phyloP scores from a whole-genome alignment of 2,329 filamentous ascomycete genomes.

The Diaporthe sp. region DNA sequence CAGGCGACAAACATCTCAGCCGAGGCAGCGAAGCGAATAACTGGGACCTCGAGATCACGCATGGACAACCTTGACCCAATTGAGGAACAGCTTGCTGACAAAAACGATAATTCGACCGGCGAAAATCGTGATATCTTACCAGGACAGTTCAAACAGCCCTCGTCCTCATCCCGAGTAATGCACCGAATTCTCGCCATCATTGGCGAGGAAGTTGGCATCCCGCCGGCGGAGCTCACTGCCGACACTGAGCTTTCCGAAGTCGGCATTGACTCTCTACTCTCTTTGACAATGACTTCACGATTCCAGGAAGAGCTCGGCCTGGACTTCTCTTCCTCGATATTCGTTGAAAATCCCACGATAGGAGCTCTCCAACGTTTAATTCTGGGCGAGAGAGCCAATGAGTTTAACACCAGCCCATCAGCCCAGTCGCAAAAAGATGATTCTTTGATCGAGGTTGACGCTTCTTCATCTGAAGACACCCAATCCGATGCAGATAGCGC shows the following conservation, averaged over 20 bases:
- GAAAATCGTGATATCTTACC: too few species aligned
- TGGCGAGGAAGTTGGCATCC: slow-evolving; percentile 16
- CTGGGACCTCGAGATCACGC: background rate
- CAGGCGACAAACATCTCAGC: background rate
- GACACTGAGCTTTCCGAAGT: slow-evolving; percentile 8
- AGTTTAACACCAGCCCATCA: background rate
- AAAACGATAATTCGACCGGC: background rate
- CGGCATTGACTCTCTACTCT: slow-evolving; percentile 16
- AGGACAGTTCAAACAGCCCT: background rate
- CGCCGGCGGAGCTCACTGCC: background rate
- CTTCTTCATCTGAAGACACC: background rate
- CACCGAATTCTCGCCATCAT: background rate
- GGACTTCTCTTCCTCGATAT: background rate
- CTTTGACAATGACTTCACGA: background rate
- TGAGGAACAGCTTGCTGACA: background rate
- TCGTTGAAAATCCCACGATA: background rate
- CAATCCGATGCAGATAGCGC: background rate
- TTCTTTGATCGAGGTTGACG: background rate
- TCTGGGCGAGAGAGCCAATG: background rate
- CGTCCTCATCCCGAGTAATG: background rate
- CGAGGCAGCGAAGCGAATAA: background rate
- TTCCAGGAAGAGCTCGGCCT: slow-evolving; percentile 23
- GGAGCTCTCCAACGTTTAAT: background rate
- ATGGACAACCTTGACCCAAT: background rate
- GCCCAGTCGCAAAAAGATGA: background rate